phyloP scores from a whole-genome alignment of 768 basidiomycete species.

The Lactifluus volemus region DNA sequence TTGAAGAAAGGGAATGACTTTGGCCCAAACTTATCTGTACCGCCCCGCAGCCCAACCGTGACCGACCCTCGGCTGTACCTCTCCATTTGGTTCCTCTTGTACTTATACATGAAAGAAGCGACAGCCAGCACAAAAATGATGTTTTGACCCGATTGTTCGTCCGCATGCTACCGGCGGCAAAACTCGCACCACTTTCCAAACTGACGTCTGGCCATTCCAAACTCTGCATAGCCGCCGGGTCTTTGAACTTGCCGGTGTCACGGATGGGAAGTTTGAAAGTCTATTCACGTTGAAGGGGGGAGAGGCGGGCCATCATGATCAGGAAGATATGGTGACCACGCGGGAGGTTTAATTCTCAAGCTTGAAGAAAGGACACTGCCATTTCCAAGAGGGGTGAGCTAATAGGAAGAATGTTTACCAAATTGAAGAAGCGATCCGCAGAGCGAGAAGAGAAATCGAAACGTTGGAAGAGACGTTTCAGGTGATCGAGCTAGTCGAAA shows the following conservation, averaged over 20 bases:
- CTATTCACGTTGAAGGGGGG: neutral
- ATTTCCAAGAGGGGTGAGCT: neutral
- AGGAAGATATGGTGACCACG: neutral
- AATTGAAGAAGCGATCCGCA: neutral
- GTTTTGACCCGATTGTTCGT: neutral
- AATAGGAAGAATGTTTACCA: neutral
- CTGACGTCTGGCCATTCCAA: neutral
- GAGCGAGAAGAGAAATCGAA: neutral
- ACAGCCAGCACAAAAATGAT: neutral
- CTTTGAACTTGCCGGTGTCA: neutral
- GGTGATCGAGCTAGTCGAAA: neutral
- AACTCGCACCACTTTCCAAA: neutral
- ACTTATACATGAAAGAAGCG: neutral
- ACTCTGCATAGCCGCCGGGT: neutral
- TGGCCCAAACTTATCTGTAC: neutral
- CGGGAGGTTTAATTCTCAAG: neutral
- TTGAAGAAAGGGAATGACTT: neutral
- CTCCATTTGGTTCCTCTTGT: conserved; percentile 2
- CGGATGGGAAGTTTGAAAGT: neutral
- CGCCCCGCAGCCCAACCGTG: neutral
- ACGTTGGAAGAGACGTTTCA: neutral
- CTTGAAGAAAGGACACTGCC: neutral
- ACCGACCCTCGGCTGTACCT: neutral
- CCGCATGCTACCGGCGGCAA: neutral
- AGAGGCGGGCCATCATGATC: neutral